phyloP scores from a whole-genome alignment of 495 filamentous ascomycete genomes.

The Saxispiralis lemnorum region DNA sequence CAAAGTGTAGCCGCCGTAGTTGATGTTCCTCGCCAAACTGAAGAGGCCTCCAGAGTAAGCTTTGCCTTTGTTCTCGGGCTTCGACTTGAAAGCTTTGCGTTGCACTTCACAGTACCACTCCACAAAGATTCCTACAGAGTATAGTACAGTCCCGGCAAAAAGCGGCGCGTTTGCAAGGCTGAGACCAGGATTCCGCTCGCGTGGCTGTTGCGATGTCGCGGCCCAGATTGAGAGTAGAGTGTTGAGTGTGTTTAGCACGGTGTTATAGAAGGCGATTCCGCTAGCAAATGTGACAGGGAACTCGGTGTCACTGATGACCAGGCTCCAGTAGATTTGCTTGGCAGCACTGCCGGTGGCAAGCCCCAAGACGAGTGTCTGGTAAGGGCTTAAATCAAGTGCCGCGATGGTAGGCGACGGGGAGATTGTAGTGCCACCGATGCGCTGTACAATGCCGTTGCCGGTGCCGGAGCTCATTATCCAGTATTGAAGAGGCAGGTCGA shows the following conservation, averaged over 20 bases:
- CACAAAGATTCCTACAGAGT: conserved; percentile 1
- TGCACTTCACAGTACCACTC: conserved; percentile 9
- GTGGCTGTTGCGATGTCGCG: conserved; percentile 4
- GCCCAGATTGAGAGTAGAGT: conserved; percentile 7
- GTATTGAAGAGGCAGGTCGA: conserved; percentile 4
- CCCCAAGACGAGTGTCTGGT: background rate
- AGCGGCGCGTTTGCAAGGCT: background rate
- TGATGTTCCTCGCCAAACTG: conserved; percentile 7
- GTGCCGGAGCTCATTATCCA: background rate
- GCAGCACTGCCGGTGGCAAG: conserved; percentile 5
- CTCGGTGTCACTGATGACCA: background rate
- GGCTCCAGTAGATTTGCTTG: conserved; percentile 11
- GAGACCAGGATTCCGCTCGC: background rate
- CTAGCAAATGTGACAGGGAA: conserved; percentile 1
- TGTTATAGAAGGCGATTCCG: conserved; percentile 4
- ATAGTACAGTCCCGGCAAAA: background rate
- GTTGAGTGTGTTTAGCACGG: conserved; percentile 8
- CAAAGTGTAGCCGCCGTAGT: conserved; percentile 12
- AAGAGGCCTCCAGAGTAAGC: conserved; percentile 9
- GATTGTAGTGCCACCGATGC: background rate
- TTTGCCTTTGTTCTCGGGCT: conserved; percentile 11
- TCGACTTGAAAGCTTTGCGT: conserved; percentile 8
- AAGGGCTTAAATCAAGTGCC: conserved; percentile 1
- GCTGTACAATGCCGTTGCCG: background rate
- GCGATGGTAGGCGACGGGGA: background rate